phyloP scores from a whole-genome alignment of 768 basidiomycete species.

The Galerina marginata region DNA sequence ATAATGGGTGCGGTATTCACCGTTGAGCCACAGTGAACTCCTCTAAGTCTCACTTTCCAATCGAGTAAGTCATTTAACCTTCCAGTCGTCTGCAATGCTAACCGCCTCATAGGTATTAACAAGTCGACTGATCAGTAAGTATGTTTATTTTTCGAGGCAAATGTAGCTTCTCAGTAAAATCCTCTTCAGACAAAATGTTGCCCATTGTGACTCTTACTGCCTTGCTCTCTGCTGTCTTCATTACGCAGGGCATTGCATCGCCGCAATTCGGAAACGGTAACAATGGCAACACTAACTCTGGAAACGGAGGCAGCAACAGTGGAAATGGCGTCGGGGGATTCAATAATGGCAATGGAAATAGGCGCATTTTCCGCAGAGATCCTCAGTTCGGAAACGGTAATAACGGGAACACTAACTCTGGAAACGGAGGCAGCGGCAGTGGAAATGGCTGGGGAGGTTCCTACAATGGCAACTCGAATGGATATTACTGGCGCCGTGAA shows the following conservation, averaged over 20 bases:
- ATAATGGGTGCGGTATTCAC: no score
- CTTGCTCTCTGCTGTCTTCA: neutral
- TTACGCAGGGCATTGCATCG: neutral
- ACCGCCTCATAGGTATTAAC: no score
- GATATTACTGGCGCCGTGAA: neutral
- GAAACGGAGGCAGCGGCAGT: neutral
- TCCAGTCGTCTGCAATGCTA: no score
- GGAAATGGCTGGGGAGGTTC: neutral
- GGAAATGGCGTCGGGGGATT: neutral
- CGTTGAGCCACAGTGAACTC: no score
- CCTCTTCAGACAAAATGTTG: neutral
- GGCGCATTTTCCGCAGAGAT: neutral
- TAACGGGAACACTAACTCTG: neutral
- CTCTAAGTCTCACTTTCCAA: no score
- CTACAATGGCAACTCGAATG: neutral
- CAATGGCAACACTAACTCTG: neutral
- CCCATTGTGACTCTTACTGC: neutral
- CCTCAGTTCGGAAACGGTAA: neutral
- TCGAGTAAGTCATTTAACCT: no score
- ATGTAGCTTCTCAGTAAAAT: no score
- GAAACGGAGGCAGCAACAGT: neutral
- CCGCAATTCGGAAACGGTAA: neutral
- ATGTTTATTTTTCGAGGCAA: no score
- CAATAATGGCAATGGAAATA: neutral
- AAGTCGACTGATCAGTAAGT: no score